Base-by-base conservation (phyloP, 169 alveolate genomes). In the Plasmodium vivax region DNA sequence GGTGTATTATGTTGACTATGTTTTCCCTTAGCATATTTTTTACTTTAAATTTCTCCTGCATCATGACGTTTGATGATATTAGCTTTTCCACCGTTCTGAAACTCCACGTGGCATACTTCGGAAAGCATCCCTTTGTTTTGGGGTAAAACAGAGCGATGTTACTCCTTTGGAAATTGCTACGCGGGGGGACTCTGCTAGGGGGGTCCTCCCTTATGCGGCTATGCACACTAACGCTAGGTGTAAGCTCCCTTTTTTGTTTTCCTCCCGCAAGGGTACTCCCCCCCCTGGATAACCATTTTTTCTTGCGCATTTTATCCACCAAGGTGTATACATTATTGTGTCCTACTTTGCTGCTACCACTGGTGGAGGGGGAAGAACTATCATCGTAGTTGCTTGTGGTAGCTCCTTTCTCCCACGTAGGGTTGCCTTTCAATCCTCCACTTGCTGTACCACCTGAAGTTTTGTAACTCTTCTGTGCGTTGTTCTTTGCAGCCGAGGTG, bases 11-110 rank as follows among this genome's bases (percentile, higher is more conserved):
- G 41, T 90, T 38, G 23, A 72, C n/a, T 2, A 90, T 43, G 41
- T 90, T 90, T 79, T 90, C 94, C 83, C 81, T 58, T 81, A 82
- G 72, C 43, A 80, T 81, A 38, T 34, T 90, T 41, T 81, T 90
- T 90, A 90, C 83, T 27, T 90, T 90, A 90, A 81, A 90, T 51
- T 90, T 90, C 34, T 90, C 94, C 73, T 90, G 94, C 16, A 45
- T 9, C 51, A 90, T 56, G 9, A 38, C 68, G n/a, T 81, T 45
- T n/a, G 38, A 23, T 23, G 90, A 81, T 80, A 38, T 80, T 36
- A 79, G 54, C 85, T 81, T 90, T 81, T 90, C 94, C 47, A 72
- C 73, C n/a, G 43, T 81, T 90, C 23, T 90, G 58, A 62, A 68
- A n/a, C 73, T 68, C 92, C 90, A 90, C 27, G 94, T 90, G 36